phyloP scores from a whole-genome alignment of 192 early-diverging fungal genomes.

The Gonapodya prolifera region DNA sequence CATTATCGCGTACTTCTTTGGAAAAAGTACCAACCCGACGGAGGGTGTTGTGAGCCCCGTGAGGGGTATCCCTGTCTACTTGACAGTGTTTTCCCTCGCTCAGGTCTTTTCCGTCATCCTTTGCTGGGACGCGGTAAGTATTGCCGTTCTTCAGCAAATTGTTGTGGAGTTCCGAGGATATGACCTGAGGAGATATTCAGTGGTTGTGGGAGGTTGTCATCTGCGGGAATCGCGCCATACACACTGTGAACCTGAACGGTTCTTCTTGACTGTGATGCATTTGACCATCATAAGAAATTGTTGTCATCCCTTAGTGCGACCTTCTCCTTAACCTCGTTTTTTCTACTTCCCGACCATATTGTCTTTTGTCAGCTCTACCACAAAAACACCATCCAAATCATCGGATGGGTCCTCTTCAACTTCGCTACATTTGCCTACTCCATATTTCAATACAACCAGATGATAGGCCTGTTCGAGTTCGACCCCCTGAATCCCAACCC shows the following conservation, averaged over 20 bases:
- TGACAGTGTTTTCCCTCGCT: slow-evolving; percentile 74
- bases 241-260: too few relatives aligned
- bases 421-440: slow-evolving; percentile 50
- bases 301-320: too few relatives aligned
- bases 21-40: slow-evolving; percentile 15
- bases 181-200: too few relatives aligned
- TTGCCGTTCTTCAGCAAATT: not conserved
- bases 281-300: too few relatives aligned
- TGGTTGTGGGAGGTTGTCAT: too few relatives aligned
- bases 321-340: too few relatives aligned
- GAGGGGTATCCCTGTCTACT: slow-evolving; percentile 65
- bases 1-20: slow-evolving; percentile 33
- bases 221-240: too few relatives aligned
- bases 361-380: slow-evolving; percentile 48
- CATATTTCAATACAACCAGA: slow-evolving; percentile 54
- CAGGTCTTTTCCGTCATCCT: slow-evolving; percentile 74
- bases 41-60: slow-evolving; percentile 12
- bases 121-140: slow-evolving; percentile 70
- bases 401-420: slow-evolving; percentile 58
- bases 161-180: not conserved
- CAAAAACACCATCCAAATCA: slow-evolving; percentile 87
- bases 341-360: too few relatives aligned
- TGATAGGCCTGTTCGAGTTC: slow-evolving; percentile 18
- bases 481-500: slow-evolving; percentile 7
- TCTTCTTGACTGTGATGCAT: too few relatives aligned